These are phyloP conservation scores for Nicotiana paniculata DNA, from an alignment of 257 asterid species.

Conservation along the genomic window DNA sequence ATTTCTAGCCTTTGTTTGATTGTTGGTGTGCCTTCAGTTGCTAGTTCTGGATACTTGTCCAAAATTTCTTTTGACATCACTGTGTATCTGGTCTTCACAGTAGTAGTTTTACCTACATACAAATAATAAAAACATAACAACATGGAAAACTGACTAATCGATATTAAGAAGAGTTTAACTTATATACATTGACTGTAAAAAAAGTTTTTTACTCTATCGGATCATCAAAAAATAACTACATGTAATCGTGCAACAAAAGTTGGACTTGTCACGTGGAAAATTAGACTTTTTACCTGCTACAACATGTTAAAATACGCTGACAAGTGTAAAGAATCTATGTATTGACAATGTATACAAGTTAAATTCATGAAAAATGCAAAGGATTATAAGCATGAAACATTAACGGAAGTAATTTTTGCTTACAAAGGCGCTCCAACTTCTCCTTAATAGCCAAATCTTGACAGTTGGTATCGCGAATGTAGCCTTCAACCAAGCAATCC, in stretches of 20 bases:
- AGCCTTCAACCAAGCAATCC: slow-evolving; percentile 81
- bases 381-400: not conserved
- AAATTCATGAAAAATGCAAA: not conserved
- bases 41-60: slow-evolving; percentile 71
- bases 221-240: not conserved
- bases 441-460: slow-evolving; percentile 60
- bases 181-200: not conserved
- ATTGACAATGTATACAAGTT: not conserved
- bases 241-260: not conserved
- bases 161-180: not conserved
- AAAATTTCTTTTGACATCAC: slow-evolving; percentile 75
- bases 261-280: not conserved
- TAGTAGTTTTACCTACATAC: slow-evolving; percentile 69
- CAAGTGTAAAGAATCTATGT: not conserved
- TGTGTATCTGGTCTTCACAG: slow-evolving; percentile 84
- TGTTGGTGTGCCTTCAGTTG: slow-evolving; percentile 80
- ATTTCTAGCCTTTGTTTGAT: slow-evolving; percentile 74
- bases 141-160: not conserved
- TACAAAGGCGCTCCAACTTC: slow-evolving; percentile 75
- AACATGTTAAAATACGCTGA: not conserved
- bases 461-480: slow-evolving; percentile 74
- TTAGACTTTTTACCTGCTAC: not conserved
- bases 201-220: not conserved
- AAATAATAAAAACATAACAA: slow-evolving; percentile 1
- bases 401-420: slow-evolving; percentile 8